phyloP scores from a whole-genome alignment of 2,329 filamentous ascomycete genomes.

The Meredithiella fracta region DNA sequence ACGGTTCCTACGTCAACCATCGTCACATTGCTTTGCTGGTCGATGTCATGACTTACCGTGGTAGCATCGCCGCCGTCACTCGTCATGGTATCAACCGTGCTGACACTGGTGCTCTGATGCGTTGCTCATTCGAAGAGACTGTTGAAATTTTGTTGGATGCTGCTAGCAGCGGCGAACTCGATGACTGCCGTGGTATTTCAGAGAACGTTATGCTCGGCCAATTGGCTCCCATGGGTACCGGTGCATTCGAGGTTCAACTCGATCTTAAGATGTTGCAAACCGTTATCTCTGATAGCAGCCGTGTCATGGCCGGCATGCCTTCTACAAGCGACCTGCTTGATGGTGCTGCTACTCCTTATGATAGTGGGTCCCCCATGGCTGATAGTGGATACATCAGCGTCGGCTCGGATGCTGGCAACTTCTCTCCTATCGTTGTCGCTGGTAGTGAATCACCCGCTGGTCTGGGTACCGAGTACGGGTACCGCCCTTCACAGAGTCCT shows the following conservation, averaged over 20 bases:
- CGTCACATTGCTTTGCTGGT: constrained; percentile 88
- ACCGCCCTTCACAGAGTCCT: constrained; percentile 43
- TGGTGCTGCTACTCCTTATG: constrained; percentile 87
- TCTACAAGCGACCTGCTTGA: constrained; percentile 59
- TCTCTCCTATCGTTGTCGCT: constrained; percentile 61
- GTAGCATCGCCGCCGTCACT: constrained; percentile 87
- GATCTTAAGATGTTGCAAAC: constrained; percentile 94
- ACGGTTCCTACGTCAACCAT: constrained; percentile 98
- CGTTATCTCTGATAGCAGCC: constrained; percentile 80
- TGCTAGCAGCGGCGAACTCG: constrained; percentile 82
- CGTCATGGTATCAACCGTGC: constrained; percentile 97
- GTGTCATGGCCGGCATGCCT: constrained; percentile 63
- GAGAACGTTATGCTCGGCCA: constrained; percentile 98
- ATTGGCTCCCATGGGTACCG: constrained; percentile 90
- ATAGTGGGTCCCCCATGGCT: constrained; percentile 64
- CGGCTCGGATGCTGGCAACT: constrained; percentile 44
- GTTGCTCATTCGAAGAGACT: constrained; percentile 98
- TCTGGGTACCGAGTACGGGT: constrained; percentile 45
- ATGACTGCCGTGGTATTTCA: constrained; percentile 94
- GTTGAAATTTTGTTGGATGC: constrained; percentile 96
- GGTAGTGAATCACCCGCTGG: constrained; percentile 55
- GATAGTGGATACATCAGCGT: constrained; percentile 52
- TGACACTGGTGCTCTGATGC: constrained; percentile 95
- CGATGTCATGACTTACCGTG: constrained; percentile 95
- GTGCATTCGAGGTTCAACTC: constrained; percentile 83